Evolutionary conservation across 768 basidiomycete species (phyloP).

Genomic region (Gyrodon lividus): DNA sequence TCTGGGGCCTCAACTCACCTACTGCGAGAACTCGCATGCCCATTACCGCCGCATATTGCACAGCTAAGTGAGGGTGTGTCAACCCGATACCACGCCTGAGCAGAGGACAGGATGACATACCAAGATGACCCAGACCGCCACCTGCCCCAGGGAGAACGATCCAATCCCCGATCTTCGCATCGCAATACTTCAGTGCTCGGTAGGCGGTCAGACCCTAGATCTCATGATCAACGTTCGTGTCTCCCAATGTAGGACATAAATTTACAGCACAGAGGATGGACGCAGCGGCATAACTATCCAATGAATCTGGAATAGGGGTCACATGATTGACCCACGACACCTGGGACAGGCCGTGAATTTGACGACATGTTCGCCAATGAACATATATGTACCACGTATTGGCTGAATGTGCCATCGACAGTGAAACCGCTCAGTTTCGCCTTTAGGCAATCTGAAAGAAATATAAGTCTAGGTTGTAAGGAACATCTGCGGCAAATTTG

Average conservation of each 20-base stretch:
- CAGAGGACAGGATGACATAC: conserved; percentile 25
- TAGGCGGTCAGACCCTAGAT: conserved; percentile 79
- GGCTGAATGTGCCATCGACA: conserved; percentile 73
- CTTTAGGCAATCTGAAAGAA: conserved; percentile 52
- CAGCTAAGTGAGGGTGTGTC: conserved; percentile 37
- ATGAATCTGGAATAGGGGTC: conserved; percentile 72
- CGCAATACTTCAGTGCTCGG: conserved; percentile 75
- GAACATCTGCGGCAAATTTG: conserved; percentile 28
- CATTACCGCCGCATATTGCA: conserved; percentile 79
- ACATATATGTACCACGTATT: conserved; percentile 52
- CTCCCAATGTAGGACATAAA: not conserved
- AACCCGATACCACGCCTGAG: not conserved
- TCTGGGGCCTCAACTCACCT: conserved; percentile 30
- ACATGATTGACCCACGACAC: conserved; percentile 72
- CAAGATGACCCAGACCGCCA: conserved; percentile 82
- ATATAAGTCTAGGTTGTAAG: not conserved
- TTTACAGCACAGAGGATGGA: conserved; percentile 76
- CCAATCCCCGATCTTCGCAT: conserved; percentile 68
- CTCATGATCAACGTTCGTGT: not conserved
- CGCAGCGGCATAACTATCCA: conserved; percentile 66
- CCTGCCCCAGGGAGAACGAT: conserved; percentile 77
- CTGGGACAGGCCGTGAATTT: conserved; percentile 24
- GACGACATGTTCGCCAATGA: conserved; percentile 2
- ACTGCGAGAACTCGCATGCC: conserved; percentile 81
- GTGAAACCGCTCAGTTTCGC: conserved; percentile 67